A percentile compares a stretch with the other conserved stretches of the same genome.
These are phyloP conservation scores for Fragaria nilgerrensis DNA, from an alignment of 306 rosid genomes.

Conservation along the genomic window DNA sequence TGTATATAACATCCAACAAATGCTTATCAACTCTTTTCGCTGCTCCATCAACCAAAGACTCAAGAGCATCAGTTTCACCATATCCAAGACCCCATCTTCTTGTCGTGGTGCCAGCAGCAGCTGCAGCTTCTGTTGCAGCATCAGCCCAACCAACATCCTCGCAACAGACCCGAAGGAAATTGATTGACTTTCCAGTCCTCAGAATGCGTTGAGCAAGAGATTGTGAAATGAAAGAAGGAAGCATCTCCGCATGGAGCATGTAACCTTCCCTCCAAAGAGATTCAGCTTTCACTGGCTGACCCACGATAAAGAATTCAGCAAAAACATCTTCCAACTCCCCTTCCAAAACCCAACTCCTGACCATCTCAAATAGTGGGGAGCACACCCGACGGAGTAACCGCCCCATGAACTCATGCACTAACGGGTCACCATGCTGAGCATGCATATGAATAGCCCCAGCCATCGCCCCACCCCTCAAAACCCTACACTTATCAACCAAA, in stretches of 20 bases:
- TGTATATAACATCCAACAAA: slow-evolving; percentile 80
- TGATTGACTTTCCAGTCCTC: slow-evolving; percentile 94
- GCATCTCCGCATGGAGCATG: slow-evolving; percentile 82
- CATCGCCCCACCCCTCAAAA: slow-evolving; percentile 89
- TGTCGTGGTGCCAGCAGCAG: slow-evolving; percentile 66
- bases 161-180: slow-evolving; percentile 94
- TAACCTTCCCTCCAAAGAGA: slow-evolving; percentile 98
- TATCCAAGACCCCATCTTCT: slow-evolving; percentile 86
- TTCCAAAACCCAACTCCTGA: slow-evolving; percentile 88
- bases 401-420: slow-evolving; percentile 84
- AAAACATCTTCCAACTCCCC: slow-evolving; percentile 94
- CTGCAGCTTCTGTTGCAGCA: slow-evolving; percentile 75
- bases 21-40: slow-evolving; percentile 91
- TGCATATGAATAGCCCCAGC: slow-evolving; percentile 89
- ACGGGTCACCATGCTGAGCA: slow-evolving; percentile 92
- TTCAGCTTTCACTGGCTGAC: slow-evolving; percentile 94
- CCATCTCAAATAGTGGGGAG: slow-evolving; percentile 92
- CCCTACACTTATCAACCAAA: slow-evolving; percentile 87
- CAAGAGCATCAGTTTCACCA: slow-evolving; percentile 93
- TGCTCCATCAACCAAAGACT: slow-evolving; percentile 84
- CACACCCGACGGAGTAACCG: slow-evolving; percentile 77
- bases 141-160: slow-evolving; percentile 93
- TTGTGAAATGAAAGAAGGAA: slow-evolving; percentile 84
- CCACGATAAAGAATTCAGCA: slow-evolving; percentile 78
- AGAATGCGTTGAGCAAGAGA: slow-evolving; percentile 91